Evolutionary conservation across 768 basidiomycete species (phyloP), one percentile per base, ranked within the genome.

Genomic region (Fomitopsis pulvina): DNA sequence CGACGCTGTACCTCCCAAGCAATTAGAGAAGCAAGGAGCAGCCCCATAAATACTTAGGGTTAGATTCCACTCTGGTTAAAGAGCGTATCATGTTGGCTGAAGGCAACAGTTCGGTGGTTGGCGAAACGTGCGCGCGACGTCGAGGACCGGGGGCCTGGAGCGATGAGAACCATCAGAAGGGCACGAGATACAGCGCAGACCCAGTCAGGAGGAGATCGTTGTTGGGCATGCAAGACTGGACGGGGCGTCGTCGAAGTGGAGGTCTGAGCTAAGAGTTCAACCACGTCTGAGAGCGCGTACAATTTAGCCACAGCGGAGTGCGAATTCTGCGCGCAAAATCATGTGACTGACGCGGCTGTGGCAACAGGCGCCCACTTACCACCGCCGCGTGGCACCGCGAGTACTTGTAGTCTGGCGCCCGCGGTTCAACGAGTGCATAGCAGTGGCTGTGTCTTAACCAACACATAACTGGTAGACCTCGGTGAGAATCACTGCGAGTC

Each of bases 81-180:
- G 70, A 71, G 73, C 67, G 72, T 69, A 73, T 64, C 66, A 57
- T 75, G 76, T 73, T 79, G 77, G 76, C 72, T 75, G 68, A 63
- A 67, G 69, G 52, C 54, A 64, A 63, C 57, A 57, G 60, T 47
- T 55, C 54, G 57, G 51, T 57, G 52, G 50, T 54, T 63, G 71
- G 68, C 27, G 57, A 60, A 59, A 53, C 37, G 52, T 52, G 58
- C 50, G 48, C 49, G 57, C 49, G 32, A 54, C 52, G 57, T 48
- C 46, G 40, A 53, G 63, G 66, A 64, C 66, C 50, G 52, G 67
- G 71, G 62, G 64, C 76, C 76, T 60, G 73, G 74, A 73, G 77
- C 76, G 76, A 68, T 74, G 58, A 65, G 62, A 71, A 75, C 28
- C 50, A 39, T 56, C 45, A 43, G 40, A 56, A 56, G 57, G 57